Evolutionary conservation across 2,329 filamentous ascomycete species (phyloP), one percentile per base, ranked within the genome.

Genomic region (Rasamsonia emersonii): DNA sequence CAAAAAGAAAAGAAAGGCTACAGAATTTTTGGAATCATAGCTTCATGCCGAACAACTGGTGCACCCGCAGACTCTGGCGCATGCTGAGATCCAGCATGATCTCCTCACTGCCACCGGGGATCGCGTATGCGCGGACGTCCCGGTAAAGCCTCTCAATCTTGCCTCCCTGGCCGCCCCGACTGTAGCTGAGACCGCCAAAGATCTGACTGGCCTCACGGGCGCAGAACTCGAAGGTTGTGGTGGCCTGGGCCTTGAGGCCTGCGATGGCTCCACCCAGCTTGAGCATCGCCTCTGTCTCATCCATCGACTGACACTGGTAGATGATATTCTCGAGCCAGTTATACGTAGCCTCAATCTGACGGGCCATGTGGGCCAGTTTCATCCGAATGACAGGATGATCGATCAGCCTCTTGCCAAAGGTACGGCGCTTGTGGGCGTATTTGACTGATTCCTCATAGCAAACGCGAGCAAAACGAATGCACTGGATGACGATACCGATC

Each of bases 81-180:
- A 98, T 93, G 64, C 85, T 93, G 53, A 98, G 62, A 60, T 98
- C 91, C 45, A 96, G 68, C 91, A 98, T 98, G 45, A 98, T 98
- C 73, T 98, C 91, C 67, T 98, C 89, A 45, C 79, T 86, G 15
- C 91, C 91, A 51, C 91, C 91, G 3, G 91, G 91, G 47, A 98
- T 89, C 41, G 91, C 89, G 60, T 98, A 96, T 1, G 91, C 91
- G 47, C 91, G 75, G 10, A 96, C 91, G 59, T 98, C 91, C 41
- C 91, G 75, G 63, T 96, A 96, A 49, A 98, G 65, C 38, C 91
- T 69, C 75, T 98, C 91, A 32, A 96, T 77, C 75, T 95, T 95
- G 37, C 77, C 89, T 39, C 91, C 91, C 67, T 96, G 91, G 10
- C 91, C 91, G 35, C 91, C 91, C 25, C 89, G 77, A 38, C 79